These are phyloP conservation scores for Zasmidium cellare DNA, from an alignment of 2,329 filamentous ascomycete species.

Conservation along the genomic window DNA sequence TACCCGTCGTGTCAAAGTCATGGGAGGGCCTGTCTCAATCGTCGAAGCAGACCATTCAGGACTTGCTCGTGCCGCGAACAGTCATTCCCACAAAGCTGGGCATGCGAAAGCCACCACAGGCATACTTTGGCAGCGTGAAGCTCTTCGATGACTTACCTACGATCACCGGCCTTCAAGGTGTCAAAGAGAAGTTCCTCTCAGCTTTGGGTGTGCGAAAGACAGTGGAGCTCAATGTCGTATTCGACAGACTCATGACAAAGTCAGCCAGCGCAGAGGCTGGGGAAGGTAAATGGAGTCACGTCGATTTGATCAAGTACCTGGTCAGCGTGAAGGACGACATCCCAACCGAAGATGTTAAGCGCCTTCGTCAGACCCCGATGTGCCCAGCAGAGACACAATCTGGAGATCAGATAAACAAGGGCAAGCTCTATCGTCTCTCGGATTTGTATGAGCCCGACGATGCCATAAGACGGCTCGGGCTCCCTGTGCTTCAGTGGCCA, in stretches of 20 bases:
- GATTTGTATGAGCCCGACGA: conserved; percentile 82
- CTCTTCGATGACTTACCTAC: conserved; percentile 91
- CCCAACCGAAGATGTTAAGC: conserved; percentile 75
- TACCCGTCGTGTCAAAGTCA: conserved; percentile 80
- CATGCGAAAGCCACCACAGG: conserved; percentile 80
- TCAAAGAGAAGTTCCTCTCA: conserved; percentile 87
- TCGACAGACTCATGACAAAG: conserved; percentile 74
- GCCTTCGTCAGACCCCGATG: conserved; percentile 74
- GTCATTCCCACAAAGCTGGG: conserved; percentile 89
- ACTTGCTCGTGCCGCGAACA: conserved; percentile 65
- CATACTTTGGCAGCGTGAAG: conserved; percentile 92
- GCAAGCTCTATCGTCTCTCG: conserved; percentile 65
- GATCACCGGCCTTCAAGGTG: conserved; percentile 70
- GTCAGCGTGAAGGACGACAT: conserved; percentile 89
- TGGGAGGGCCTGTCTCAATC: conserved; percentile 77
- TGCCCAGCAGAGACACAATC: conserved; percentile 69
- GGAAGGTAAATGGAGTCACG: conserved; percentile 76
- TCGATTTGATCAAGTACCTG: conserved; percentile 92
- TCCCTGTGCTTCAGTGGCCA: conserved; percentile 83
- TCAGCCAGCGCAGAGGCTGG: conserved; percentile 51
- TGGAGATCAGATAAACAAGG: conserved; percentile 37
- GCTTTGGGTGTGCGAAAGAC: conserved; percentile 91
- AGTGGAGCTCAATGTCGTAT: conserved; percentile 90
- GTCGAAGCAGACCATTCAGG: conserved; percentile 65
- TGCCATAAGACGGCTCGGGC: conserved; percentile 64